Percentiles rank a stretch among this genome's conserved stretches.
Conservation (phyloP, 2,329 filamentous ascomycete genomes). For the Aspergillus neotritici region DNA sequence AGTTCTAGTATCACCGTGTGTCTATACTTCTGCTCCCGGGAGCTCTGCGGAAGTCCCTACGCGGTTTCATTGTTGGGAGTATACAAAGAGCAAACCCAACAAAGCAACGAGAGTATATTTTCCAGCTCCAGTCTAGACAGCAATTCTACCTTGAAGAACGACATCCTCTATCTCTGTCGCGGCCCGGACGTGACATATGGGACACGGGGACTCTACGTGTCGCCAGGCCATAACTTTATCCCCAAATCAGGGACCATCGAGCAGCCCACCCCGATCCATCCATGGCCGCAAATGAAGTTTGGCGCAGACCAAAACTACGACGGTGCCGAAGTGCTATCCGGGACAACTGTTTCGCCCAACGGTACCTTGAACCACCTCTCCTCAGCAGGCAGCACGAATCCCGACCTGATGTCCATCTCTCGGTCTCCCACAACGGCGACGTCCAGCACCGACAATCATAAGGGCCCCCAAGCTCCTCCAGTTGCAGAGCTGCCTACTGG, state of each 20-base stretch:
- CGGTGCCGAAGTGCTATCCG: constrained; percentile 26
- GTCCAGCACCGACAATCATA: constrained; percentile 17
- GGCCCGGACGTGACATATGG: constrained; percentile 29
- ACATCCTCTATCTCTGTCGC: constrained; percentile 35
- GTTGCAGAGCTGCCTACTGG: constrained; percentile 19
- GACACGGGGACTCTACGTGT: constrained; percentile 20
- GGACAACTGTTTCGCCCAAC: constrained; percentile 22
- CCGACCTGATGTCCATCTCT: constrained; percentile 25
- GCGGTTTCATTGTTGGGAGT: constrained; percentile 35
- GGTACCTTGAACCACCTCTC: constrained; percentile 14
- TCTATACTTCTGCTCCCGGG: constrained; percentile 33
- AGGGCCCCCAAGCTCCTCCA: constrained; percentile 9
- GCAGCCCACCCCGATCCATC: constrained; percentile 26
- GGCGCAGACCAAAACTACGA: constrained; percentile 24
- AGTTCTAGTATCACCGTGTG: constrained; percentile 28
- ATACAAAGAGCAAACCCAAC: constrained; percentile 20
- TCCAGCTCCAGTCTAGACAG: constrained; percentile 33
- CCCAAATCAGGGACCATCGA: constrained; percentile 27
- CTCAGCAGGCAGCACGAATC: constrained; percentile 12
- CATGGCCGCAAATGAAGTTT: constrained; percentile 27
- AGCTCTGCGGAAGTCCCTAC: constrained; percentile 35
- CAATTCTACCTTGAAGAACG: constrained; percentile 32
- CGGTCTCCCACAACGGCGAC: constrained; percentile 28
- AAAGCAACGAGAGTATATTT: constrained; percentile 26
- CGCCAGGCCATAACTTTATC: constrained; percentile 15